Evolutionary conservation across 129 eudicot genomes (phyloP).

Genomic region (Lactuca sativa): DNA sequence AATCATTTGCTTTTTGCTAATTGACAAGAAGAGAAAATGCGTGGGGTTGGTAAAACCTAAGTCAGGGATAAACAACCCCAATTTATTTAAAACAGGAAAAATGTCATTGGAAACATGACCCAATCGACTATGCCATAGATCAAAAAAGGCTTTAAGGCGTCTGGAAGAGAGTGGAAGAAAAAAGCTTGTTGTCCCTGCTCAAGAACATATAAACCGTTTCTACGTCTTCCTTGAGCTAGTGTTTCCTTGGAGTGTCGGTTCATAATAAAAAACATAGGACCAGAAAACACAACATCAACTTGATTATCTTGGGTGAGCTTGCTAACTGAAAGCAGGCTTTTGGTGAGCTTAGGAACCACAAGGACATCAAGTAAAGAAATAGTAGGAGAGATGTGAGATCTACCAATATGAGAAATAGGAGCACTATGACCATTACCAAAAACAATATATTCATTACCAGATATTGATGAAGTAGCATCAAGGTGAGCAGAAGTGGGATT

Average conservation of each 20-base stretch:
- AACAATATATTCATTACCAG: not conserved
- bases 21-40: too few species aligned
- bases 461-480: not conserved
- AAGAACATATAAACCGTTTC: not conserved
- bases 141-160: not conserved
- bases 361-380: not conserved
- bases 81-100: conserved; percentile 9
- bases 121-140: too few species aligned
- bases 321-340: not conserved
- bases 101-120: not conserved
- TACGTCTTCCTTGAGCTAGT: not conserved
- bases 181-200: conserved; percentile 1
- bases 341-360: too few species aligned
- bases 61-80: not conserved
- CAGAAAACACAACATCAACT: not conserved
- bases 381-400: too few species aligned
- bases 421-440: conserved; percentile 6
- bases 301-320: not conserved
- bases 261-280: not conserved
- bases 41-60: not conserved
- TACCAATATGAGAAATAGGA: not conserved
- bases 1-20: not conserved
- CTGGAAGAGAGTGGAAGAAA: not conserved
- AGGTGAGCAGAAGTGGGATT: not conserved
- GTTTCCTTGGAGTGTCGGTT: conserved; percentile 1